These are phyloP conservation scores for Hypocreales sp. DNA, from an alignment of 2,329 filamentous ascomycete species.

Conservation along the genomic window DNA sequence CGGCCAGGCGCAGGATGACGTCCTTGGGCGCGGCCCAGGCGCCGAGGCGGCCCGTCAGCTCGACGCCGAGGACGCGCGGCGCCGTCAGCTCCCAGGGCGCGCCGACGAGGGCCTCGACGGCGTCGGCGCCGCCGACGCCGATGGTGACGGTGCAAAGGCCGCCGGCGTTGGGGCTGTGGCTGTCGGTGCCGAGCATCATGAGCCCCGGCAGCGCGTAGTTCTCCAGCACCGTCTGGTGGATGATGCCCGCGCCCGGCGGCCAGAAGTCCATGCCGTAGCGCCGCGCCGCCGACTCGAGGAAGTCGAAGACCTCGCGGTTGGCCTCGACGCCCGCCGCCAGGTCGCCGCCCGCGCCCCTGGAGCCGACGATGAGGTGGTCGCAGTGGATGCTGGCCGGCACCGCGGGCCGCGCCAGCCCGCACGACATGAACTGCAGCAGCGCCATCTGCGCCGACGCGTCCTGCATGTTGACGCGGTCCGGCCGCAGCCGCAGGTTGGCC, in stretches of 20 bases:
- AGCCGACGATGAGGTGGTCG: slow-evolving; percentile 96
- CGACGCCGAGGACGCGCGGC: slow-evolving; percentile 76
- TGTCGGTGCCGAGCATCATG: slow-evolving; percentile 98
- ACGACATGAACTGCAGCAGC: slow-evolving; percentile 95
- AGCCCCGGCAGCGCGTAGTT: slow-evolving; percentile 94
- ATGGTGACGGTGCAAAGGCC: slow-evolving; percentile 89
- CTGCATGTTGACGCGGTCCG: slow-evolving; percentile 96
- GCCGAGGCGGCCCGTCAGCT: slow-evolving; percentile 65
- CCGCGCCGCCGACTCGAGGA: slow-evolving; percentile 80
- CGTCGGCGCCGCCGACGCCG: slow-evolving; percentile 92
- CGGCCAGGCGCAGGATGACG: slow-evolving; percentile 79
- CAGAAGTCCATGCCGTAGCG: slow-evolving; percentile 93
- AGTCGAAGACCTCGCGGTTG: slow-evolving; percentile 96
- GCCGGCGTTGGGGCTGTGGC: slow-evolving; percentile 94
- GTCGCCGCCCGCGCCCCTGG: slow-evolving; percentile 77
- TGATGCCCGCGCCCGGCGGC: slow-evolving; percentile 86
- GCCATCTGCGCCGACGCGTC: slow-evolving; percentile 99
- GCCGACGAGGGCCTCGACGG: slow-evolving; percentile 89
- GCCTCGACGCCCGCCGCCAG: slow-evolving; percentile 71
- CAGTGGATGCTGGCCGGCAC: slow-evolving; percentile 97
- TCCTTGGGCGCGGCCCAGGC: slow-evolving; percentile 95
- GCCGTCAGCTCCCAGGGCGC: slow-evolving; percentile 97
- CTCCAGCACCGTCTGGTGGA: slow-evolving; percentile 94
- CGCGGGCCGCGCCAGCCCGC: slow-evolving; percentile 73
- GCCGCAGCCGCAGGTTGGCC: slow-evolving; percentile 92